Percentiles rank a stretch among this genome's conserved stretches.
Conservation (phyloP, 2,329 filamentous ascomycete genomes). For the Lachnellula occidentalis region DNA sequence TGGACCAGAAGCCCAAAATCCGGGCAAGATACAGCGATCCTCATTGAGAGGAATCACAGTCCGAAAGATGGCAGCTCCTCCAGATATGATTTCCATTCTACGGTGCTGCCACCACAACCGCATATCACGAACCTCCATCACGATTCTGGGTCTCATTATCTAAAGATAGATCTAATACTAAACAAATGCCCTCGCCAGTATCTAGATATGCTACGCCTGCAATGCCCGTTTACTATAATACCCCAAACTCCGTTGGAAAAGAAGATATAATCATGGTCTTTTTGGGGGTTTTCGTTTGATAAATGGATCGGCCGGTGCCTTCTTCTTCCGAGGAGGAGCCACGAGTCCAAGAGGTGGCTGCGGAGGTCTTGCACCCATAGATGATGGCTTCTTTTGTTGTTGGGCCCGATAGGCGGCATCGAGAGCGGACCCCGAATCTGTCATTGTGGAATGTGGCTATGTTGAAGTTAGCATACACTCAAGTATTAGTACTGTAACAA, state of each 20-base stretch:
- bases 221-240: neutral
- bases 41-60: no score
- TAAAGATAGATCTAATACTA: neutral
- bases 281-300: conserved; percentile 21
- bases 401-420: conserved; percentile 20
- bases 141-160: neutral
- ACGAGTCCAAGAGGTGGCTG: conserved; percentile 14
- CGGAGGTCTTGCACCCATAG: conserved; percentile 7
- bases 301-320: conserved; percentile 23
- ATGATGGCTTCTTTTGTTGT: conserved; percentile 16
- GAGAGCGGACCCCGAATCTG: conserved; percentile 9
- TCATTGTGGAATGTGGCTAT: neutral
- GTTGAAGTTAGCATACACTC: neutral
- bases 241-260: neutral
- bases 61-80: no score
- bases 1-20: no score
- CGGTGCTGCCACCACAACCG: no score
- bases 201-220: neutral
- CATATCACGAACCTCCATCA: neutral
- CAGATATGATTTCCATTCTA: no score
- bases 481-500: neutral
- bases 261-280: conserved; percentile 3
- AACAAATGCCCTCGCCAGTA: neutral
- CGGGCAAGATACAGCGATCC: no score
- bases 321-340: conserved; percentile 18